Conservation (phyloP, 148 eudicot genomes). For the Simmondsia chinensis region DNA sequence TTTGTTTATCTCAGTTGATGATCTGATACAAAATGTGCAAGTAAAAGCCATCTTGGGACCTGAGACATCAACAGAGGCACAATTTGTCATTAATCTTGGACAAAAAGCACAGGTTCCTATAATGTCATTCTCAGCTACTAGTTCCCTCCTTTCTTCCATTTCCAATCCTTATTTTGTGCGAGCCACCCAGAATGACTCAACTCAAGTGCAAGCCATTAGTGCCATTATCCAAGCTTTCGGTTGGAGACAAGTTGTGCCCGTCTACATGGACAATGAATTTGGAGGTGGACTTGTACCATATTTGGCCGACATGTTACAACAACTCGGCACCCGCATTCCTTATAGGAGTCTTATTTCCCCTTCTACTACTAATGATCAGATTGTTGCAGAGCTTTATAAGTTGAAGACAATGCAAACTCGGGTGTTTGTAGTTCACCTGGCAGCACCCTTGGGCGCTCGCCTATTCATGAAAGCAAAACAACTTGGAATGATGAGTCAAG, state of each 20-base stretch:
- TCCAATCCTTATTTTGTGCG: conserved; percentile 50
- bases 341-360: conserved; percentile 30
- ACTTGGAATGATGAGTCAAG: conserved; percentile 54
- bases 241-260: conserved; percentile 50
- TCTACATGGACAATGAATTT: conserved; percentile 37
- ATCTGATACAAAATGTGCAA: conserved; percentile 36
- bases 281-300: conserved; percentile 43
- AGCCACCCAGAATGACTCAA: conserved; percentile 29
- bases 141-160: conserved; percentile 37
- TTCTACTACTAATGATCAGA: conserved; percentile 30
- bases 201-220: conserved; percentile 40
- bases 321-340: conserved; percentile 19
- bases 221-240: conserved; percentile 43
- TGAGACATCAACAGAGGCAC: conserved; percentile 42
- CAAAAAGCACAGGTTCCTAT: conserved; percentile 46
- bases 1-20: conserved; percentile 27
- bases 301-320: conserved; percentile 25
- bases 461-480: conserved; percentile 37
- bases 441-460: conserved; percentile 27
- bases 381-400: conserved; percentile 36
- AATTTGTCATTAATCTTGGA: conserved; percentile 42
- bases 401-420: conserved; percentile 49
- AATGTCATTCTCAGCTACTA: conserved; percentile 44
- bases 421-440: conserved; percentile 65
- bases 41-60: conserved; percentile 57